These are phyloP conservation scores for Truncatella angustata DNA, from an alignment of 2,329 filamentous ascomycete species.

Conservation along the genomic window DNA sequence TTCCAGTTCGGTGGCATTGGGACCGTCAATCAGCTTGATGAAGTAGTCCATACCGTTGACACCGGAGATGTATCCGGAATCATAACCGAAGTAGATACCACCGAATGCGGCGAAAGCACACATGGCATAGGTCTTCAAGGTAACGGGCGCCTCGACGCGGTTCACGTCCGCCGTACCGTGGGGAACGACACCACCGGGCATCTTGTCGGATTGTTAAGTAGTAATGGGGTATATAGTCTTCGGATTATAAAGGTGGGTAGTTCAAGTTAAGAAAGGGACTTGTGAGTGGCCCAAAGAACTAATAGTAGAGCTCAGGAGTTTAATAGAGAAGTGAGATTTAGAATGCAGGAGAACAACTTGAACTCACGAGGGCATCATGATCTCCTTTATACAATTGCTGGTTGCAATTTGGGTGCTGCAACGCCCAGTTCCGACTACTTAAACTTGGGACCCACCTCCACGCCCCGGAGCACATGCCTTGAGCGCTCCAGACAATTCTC, in stretches of 20 bases:
- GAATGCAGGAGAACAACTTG: background rate
- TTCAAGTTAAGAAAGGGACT: too few species aligned
- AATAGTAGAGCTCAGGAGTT: too few species aligned
- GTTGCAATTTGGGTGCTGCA: background rate
- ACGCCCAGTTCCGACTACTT: background rate
- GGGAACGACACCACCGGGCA: slow-evolving; percentile 10
- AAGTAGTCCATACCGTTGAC: slow-evolving; percentile 37
- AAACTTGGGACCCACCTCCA: background rate
- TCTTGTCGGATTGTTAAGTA: background rate
- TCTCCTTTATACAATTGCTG: slow-evolving; percentile 3
- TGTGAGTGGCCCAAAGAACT: too few species aligned
- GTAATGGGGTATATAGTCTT: too few species aligned
- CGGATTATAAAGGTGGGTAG: slow-evolving; percentile 8
- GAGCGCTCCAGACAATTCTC: slow-evolving; percentile 1
- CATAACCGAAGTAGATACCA: slow-evolving; percentile 77
- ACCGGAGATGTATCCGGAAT: slow-evolving; percentile 57
- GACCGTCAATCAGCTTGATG: slow-evolving; percentile 31
- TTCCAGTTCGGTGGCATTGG: slow-evolving; percentile 30
- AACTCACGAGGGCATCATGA: slow-evolving; percentile 3
- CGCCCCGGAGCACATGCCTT: background rate
- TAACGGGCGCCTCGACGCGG: slow-evolving; percentile 66
- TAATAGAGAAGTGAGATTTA: background rate
- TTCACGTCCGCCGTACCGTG: slow-evolving; percentile 49
- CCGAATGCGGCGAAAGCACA: slow-evolving; percentile 71
- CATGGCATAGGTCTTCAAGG: slow-evolving; percentile 66